Percentiles rank a stretch among this genome's conserved stretches.
These are phyloP conservation scores for Nicotiana undulata DNA, from an alignment of 257 asterid genomes.

Conservation along the genomic window DNA sequence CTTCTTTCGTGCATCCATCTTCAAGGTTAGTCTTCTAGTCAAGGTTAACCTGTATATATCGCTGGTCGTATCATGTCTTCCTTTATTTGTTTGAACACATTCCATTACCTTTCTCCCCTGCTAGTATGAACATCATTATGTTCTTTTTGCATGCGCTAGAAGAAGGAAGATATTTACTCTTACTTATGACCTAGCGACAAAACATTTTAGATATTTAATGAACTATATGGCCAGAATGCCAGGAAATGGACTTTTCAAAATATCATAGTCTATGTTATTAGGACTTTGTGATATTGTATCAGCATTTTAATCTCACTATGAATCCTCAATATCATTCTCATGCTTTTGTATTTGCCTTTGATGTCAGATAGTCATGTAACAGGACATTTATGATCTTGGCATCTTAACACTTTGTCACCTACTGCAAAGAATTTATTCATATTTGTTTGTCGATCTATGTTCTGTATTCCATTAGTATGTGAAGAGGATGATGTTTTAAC, in stretches of 20 bases:
- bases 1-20: slow-evolving; percentile 64
- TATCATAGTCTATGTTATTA: neutral
- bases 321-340: no score
- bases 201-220: neutral
- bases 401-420: neutral
- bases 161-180: no score
- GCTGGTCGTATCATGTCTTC: neutral
- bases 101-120: neutral
- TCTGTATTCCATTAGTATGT: neutral
- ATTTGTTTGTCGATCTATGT: neutral
- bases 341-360: no score
- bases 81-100: neutral
- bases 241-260: neutral
- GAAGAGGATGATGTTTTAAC: neutral
- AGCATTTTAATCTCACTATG: no score
- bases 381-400: neutral
- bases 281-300: no score
- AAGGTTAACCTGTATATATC: neutral
- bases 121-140: neutral
- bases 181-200: neutral
- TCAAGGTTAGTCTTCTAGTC: slow-evolving; percentile 35
- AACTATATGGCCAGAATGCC: neutral
- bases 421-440: neutral
- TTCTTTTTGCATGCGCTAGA: no score
- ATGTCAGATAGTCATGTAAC: no score